These are phyloP conservation scores for Emydomyces testavorans DNA, from an alignment of 2,329 filamentous ascomycete genomes.

Conservation along the genomic window DNA sequence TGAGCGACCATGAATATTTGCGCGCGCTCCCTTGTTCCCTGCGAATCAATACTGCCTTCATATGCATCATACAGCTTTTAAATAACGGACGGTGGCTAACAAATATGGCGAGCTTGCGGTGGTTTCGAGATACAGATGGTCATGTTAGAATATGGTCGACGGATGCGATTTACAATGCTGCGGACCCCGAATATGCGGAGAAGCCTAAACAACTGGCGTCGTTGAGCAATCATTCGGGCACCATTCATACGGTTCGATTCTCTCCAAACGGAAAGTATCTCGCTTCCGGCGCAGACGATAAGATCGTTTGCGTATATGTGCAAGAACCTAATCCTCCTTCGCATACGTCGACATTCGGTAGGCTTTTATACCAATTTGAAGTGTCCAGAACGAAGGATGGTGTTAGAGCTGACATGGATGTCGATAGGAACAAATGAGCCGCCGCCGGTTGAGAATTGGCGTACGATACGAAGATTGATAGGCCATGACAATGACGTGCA, in stretches of 20 bases:
- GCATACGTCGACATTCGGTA: conserved; percentile 68
- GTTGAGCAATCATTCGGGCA: conserved; percentile 96
- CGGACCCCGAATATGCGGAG: conserved; percentile 57
- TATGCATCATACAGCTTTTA: neutral
- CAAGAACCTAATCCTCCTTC: conserved; percentile 72
- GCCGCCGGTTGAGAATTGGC: conserved; percentile 94
- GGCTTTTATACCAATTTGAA: conserved; percentile 18
- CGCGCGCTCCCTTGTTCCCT: conserved; percentile 13
- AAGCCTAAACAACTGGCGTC: conserved; percentile 87
- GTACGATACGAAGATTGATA: conserved; percentile 81
- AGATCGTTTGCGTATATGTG: conserved; percentile 95
- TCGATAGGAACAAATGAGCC: conserved; percentile 65
- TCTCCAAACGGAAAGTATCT: conserved; percentile 91
- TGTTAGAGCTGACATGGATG: conserved; percentile 13
- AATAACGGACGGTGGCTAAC: neutral
- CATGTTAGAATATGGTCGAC: conserved; percentile 97
- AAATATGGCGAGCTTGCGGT: neutral
- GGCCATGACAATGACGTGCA: conserved; percentile 98
- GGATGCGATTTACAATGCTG: conserved; percentile 76
- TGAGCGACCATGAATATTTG: conserved; percentile 34
- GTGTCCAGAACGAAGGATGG: conserved; percentile 1
- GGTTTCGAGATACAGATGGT: conserved; percentile 51
- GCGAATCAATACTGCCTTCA: neutral
- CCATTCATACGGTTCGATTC: conserved; percentile 93
- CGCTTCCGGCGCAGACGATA: conserved; percentile 94